A percentile compares a stretch with the other conserved stretches of the same genome.
phyloP scores from a whole-genome alignment of 352 stramenopile genomes.

The Pythium scleroteichum region DNA sequence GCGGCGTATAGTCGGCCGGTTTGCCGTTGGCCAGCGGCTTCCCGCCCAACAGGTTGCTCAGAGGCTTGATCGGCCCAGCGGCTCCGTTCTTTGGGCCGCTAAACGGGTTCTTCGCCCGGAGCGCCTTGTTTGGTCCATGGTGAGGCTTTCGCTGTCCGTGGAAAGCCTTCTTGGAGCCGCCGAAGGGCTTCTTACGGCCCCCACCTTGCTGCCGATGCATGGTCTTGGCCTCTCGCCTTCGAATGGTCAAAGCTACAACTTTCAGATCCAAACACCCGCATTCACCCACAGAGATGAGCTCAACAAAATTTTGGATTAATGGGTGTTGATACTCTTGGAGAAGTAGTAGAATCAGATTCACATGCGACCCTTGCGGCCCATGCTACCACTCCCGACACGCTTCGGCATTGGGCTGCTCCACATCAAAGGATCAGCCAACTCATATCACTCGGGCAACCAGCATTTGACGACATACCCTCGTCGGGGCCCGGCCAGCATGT shows the following conservation, averaged over 20 bases:
- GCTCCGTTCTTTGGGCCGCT: neutral
- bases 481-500: constrained; percentile 34
- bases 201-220: constrained; percentile 22
- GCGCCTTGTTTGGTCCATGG: constrained; percentile 6
- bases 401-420: constrained; percentile 14
- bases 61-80: constrained; percentile 1
- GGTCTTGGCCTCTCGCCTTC: neutral
- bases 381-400: constrained; percentile 37
- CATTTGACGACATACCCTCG: constrained; percentile 41
- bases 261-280: neutral
- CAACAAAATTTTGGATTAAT: constrained; percentile 18
- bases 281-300: neutral
- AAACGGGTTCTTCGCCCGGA: constrained; percentile 1
- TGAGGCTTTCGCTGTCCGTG: neutral
- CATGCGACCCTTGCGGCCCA: constrained; percentile 62
- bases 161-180: constrained; percentile 13
- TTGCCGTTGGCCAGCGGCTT: constrained; percentile 1
- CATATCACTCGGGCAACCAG: neutral
- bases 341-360: constrained; percentile 31
- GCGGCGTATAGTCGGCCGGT: neutral
- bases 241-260: neutral
- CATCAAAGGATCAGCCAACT: neutral
- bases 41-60: too few relatives aligned
- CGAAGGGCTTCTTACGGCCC: constrained; percentile 13
- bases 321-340: constrained; percentile 22